Evolutionary conservation across 1,284 basidiomycete species (phyloP), one percentile per base, ranked within the genome.

Genomic region (Malassezia arunalokei): DNA sequence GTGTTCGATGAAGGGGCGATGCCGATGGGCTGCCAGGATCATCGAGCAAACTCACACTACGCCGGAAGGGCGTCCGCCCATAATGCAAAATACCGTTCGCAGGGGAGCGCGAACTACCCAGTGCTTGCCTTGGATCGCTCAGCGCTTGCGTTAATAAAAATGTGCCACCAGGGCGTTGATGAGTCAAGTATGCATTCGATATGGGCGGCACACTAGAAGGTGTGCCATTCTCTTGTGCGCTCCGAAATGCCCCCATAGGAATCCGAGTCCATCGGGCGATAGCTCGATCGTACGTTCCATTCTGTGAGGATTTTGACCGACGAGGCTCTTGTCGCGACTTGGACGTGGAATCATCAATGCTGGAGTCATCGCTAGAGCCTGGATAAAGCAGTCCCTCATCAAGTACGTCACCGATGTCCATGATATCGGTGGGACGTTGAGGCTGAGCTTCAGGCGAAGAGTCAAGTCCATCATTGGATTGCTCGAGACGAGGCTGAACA

Each of bases 351-450:
- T 47, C 43, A 24, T 45, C 44, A 15, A 35, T 35, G 30, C 58
- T 63, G 31, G 61, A 63, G 30, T 47, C 48, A 15, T 54, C 52
- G 28, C 60, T 42, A 3, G 43, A 38, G 4, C 35, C 62, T 27
- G 60, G 59, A 53, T 58, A 62, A 30, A 71, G 57, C 51, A 71
- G 63, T 38, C 57, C 56, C 14, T 64, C 60, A 37, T 71, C 64
- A 14, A 71, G 57, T 5, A 71, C 65, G 41, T 71, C 68, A 49
- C 68, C 63, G 5, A 71, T 56, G 29, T 71, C 67, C 67, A 71
- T 70, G 6, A 60, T 56, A 17, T 62, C 58, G 12, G 60, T 58
- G 6, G 24, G 49, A 15, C 53, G 31, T 8, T 27, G 30, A 1
- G 14, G 14, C 7, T 17, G 28, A 2, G 56, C 52, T 43, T 66